Evolutionary conservation across 169 alveolate genomes (phyloP).

Genomic region (Toxoplasma gondii): DNA sequence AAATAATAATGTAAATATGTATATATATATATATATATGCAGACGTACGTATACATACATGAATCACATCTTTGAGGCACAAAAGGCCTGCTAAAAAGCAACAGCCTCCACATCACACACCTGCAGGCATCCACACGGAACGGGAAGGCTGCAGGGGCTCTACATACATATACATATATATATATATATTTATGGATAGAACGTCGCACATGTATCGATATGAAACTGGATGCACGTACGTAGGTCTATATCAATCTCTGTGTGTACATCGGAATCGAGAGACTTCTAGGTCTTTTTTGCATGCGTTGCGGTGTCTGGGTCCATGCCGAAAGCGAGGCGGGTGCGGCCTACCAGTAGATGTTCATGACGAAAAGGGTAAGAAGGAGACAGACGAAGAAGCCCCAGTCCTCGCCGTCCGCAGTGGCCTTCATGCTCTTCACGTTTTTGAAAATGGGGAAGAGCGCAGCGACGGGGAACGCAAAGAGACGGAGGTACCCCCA

Average conservation of each 20-base stretch:
- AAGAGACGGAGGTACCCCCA: constrained; percentile 79
- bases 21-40: too few relatives aligned
- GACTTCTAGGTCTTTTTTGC: too few relatives aligned
- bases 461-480: constrained; percentile 75
- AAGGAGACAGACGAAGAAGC: constrained; percentile 73
- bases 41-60: too few relatives aligned
- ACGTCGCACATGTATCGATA: background rate
- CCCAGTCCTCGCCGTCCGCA: constrained; percentile 70
- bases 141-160: too few relatives aligned
- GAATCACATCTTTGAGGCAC: too few relatives aligned
- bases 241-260: too few relatives aligned
- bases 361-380: constrained; percentile 77
- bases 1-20: background rate
- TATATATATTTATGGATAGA: too few relatives aligned
- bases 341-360: constrained; percentile 71
- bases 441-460: constrained; percentile 72
- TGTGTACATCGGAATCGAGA: too few relatives aligned
- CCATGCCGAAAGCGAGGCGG: background rate
- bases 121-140: too few relatives aligned
- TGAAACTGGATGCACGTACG: background rate
- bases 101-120: too few relatives aligned
- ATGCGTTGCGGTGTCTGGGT: background rate
- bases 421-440: constrained; percentile 60
- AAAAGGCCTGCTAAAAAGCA: too few relatives aligned
- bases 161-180: background rate